Conservation (phyloP, 1,284 basidiomycete species). For the Xerocomus nothofagi region DNA sequence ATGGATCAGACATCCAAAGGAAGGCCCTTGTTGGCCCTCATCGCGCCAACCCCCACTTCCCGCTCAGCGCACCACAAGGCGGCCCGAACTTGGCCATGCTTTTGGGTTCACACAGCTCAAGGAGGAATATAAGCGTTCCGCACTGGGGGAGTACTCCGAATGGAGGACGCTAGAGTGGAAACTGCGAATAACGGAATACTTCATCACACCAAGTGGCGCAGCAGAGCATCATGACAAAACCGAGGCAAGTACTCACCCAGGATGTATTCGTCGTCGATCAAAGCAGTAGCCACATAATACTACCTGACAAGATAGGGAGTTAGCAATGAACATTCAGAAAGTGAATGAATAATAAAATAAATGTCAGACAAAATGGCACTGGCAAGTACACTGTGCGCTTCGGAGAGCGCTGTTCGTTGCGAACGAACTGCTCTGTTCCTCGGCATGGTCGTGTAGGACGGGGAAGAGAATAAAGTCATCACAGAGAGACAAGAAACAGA, state of each 20-base stretch:
- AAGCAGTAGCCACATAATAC: neutral
- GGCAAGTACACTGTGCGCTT: conserved; percentile 75
- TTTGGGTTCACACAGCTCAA: conserved; percentile 63
- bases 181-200: conserved; percentile 72
- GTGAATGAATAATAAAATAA: conserved; percentile 17
- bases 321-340: conserved; percentile 9
- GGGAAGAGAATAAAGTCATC: conserved; percentile 85
- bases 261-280: neutral
- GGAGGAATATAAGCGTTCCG: conserved; percentile 62
- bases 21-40: conserved; percentile 60
- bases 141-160: conserved; percentile 66
- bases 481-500: conserved; percentile 21
- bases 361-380: conserved; percentile 78
- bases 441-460: conserved; percentile 78
- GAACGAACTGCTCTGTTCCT: conserved; percentile 73
- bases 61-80: conserved; percentile 63
- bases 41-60: conserved; percentile 57
- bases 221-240: conserved; percentile 4
- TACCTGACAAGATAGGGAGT: conserved; percentile 9
- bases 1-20: conserved; percentile 73
- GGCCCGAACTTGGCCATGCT: conserved; percentile 60
- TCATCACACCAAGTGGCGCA: conserved; percentile 50
- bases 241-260: conserved; percentile 30
- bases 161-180: conserved; percentile 70
- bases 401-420: conserved; percentile 65